Evolutionary conservation across 176 grass and related monocot species (phyloP).

Genomic region (Hordeum marinum): DNA sequence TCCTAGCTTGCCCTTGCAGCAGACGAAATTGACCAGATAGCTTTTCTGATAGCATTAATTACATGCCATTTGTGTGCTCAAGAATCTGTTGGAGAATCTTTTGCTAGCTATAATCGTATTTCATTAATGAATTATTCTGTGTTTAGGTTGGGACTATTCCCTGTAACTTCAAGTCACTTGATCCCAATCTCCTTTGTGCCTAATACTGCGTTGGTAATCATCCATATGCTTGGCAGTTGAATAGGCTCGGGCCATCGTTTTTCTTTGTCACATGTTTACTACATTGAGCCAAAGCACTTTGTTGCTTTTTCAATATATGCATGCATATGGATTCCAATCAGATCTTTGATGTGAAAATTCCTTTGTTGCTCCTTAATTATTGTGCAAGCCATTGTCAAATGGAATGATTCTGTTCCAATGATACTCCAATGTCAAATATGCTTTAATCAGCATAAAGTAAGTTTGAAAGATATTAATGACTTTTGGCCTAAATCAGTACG

Average conservation of each 20-base stretch:
- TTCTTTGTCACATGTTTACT: background rate
- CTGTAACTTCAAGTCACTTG: too few species aligned
- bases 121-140: background rate
- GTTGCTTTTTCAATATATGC: background rate
- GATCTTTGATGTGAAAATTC: background rate
- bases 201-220: background rate
- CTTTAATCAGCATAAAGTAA: background rate
- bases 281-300: background rate
- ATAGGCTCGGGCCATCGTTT: background rate
- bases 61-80: background rate
- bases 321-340: background rate
- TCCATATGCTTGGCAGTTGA: background rate
- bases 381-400: background rate
- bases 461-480: background rate
- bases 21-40: background rate
- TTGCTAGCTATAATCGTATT: background rate
- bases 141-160: constrained; percentile 42
- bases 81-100: background rate
- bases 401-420: background rate
- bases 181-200: background rate
- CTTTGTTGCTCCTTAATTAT: background rate
- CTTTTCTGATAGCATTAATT: background rate
- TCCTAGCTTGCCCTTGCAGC: background rate
- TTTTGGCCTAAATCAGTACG: too few species aligned
- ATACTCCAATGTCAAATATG: background rate